These are phyloP conservation scores for Mycena albidolilacea DNA, from an alignment of 768 basidiomycete genomes.

Conservation along the genomic window DNA sequence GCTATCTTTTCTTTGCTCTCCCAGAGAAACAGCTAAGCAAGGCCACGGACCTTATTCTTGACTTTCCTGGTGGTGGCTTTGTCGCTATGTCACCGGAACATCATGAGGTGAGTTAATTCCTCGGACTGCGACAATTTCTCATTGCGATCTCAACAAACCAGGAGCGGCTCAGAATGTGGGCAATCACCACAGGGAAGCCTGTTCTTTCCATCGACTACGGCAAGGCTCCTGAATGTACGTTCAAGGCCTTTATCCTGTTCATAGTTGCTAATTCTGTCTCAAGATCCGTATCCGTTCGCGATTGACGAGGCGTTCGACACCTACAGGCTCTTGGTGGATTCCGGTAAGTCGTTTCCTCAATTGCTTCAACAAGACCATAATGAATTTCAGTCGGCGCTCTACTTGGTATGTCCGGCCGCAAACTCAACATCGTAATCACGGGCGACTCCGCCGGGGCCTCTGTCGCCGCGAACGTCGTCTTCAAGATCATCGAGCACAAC, in stretches of 20 bases:
- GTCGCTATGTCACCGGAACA: conserved; percentile 97
- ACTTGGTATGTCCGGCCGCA: conserved; percentile 91
- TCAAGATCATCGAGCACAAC: conserved; percentile 85
- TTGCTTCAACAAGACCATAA: conserved; percentile 9
- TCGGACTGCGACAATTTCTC: neutral
- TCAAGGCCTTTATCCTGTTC: neutral
- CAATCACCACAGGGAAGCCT: conserved; percentile 80
- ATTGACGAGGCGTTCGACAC: conserved; percentile 96
- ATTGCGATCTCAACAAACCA: neutral
- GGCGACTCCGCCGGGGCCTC: conserved; percentile 99
- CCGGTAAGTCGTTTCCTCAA: conserved; percentile 54
- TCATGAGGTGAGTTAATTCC: conserved; percentile 69
- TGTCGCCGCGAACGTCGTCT: conserved; percentile 86
- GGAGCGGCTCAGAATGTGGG: conserved; percentile 92
- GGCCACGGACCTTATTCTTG: conserved; percentile 87
- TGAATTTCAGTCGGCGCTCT: conserved; percentile 68
- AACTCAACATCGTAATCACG: conserved; percentile 82
- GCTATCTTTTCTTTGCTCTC: conserved; percentile 86
- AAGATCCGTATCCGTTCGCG: conserved; percentile 97
- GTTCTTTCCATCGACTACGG: conserved; percentile 94
- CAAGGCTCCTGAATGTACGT: conserved; percentile 95
- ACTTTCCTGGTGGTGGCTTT: conserved; percentile 97
- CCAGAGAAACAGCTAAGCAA: conserved; percentile 73
- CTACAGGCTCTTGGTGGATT: conserved; percentile 86
- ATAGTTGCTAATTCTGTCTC: conserved; percentile 25